Percentiles rank a stretch among this genome's conserved stretches.
These are phyloP conservation scores for Vitis rupestris DNA, from an alignment of 164 flowering plant genomes.

Conservation along the genomic window DNA sequence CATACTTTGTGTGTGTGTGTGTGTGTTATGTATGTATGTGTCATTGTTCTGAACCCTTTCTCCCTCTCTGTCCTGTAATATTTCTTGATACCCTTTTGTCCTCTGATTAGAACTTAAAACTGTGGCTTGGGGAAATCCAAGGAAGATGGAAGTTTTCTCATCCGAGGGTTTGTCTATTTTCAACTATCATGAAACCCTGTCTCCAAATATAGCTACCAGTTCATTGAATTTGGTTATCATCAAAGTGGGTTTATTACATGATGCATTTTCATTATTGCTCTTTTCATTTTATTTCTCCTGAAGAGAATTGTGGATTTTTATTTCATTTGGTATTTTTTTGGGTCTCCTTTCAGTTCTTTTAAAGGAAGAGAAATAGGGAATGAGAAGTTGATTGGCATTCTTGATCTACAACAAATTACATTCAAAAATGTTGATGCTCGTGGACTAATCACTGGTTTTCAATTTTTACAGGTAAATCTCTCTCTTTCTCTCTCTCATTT, in stretches of 20 bases:
- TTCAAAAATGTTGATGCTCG: conserved; percentile 75
- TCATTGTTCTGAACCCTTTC: too few relatives aligned
- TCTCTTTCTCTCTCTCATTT: background rate
- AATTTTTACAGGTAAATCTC: conserved; percentile 69
- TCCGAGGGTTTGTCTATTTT: background rate
- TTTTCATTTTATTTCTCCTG: too few relatives aligned
- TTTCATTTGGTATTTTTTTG: background rate
- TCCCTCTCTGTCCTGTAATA: too few relatives aligned
- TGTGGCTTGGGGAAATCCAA: background rate
- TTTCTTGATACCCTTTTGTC: background rate
- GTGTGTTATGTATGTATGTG: too few relatives aligned
- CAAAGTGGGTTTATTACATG: background rate
- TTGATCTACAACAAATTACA: conserved; percentile 61
- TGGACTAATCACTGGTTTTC: conserved; percentile 80
- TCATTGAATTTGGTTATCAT: background rate
- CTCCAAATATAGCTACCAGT: background rate
- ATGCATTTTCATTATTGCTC: too few relatives aligned
- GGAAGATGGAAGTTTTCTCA: background rate
- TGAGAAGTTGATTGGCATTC: conserved; percentile 66
- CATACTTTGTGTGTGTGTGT: too few relatives aligned
- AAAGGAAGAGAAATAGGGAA: conserved; percentile 68
- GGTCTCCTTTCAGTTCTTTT: conserved; percentile 44
- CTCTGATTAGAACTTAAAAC: background rate
- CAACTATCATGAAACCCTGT: background rate
- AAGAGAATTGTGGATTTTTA: background rate